Conservation (phyloP, 1,139 yeast species). For the Nakaseomyces uthaithaninus region DNA sequence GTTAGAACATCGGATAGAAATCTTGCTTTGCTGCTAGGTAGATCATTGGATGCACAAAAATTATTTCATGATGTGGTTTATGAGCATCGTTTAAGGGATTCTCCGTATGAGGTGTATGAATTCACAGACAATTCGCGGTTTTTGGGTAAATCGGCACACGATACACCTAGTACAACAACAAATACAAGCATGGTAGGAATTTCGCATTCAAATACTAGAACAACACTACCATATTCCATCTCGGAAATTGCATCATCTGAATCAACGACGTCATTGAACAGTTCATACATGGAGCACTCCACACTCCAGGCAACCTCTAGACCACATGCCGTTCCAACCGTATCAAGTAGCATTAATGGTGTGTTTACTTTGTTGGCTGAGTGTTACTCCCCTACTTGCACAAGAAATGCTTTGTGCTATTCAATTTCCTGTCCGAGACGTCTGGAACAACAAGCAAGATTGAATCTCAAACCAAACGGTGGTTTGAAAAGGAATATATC, state of each 20-base stretch:
- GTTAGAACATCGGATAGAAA: constrained; percentile 88
- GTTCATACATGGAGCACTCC: constrained; percentile 12
- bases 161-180: constrained; percentile 23
- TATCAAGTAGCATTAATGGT: constrained; percentile 44
- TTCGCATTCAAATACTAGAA: constrained; percentile 9
- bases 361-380: constrained; percentile 88
- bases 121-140: constrained; percentile 49
- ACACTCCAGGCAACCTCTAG: constrained; percentile 7
- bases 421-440: constrained; percentile 97
- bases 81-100: constrained; percentile 85
- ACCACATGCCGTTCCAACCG: constrained; percentile 8
- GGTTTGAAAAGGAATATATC: constrained; percentile 80
- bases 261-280: constrained; percentile 24
- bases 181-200: constrained; percentile 9
- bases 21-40: constrained; percentile 76
- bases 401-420: constrained; percentile 79
- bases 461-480: constrained; percentile 82
- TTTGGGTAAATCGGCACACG: constrained; percentile 24
- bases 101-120: constrained; percentile 79
- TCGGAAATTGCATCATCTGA: constrained; percentile 13
- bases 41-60: constrained; percentile 91
- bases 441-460: constrained; percentile 88
- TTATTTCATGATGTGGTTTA: constrained; percentile 93
- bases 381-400: constrained; percentile 95
- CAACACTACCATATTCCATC: constrained; percentile 10